Percentiles rank a stretch among this genome's conserved stretches.
Conservation (phyloP, 768 basidiomycete genomes). For the Tubosaeta sp. region DNA sequence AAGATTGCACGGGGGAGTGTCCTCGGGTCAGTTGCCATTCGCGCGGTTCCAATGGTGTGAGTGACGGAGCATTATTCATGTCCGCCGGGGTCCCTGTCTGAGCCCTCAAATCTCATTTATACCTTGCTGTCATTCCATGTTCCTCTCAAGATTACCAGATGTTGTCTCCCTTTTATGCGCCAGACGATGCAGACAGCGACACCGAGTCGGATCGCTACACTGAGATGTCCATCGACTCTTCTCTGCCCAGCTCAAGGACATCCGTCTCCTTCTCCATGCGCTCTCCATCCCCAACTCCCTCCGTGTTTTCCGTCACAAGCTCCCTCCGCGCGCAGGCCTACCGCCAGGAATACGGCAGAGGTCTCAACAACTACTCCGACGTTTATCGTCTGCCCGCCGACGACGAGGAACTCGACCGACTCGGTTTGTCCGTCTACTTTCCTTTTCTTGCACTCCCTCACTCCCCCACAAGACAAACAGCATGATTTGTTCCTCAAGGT, state of each 20-base stretch:
- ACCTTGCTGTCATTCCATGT: constrained; percentile 4
- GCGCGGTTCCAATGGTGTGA: constrained; percentile 27
- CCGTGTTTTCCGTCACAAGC: constrained; percentile 64
- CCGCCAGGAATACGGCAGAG: constrained; percentile 64
- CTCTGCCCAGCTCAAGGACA: constrained; percentile 46
- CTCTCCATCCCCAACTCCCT: constrained; percentile 62
- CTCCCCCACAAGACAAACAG: constrained; percentile 51
- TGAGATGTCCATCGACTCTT: constrained; percentile 38
- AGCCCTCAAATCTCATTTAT: constrained; percentile 21
- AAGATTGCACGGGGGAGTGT: constrained; percentile 3
- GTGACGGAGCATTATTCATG: constrained; percentile 30
- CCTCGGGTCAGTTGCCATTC: constrained; percentile 16
- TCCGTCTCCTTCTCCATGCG: constrained; percentile 59
- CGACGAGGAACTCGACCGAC: constrained; percentile 67
- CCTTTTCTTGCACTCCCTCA: constrained; percentile 10
- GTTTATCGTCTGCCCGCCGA: constrained; percentile 77
- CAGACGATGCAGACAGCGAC: constrained; percentile 46
- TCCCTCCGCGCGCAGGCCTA: constrained; percentile 57
- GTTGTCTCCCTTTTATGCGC: constrained; percentile 5
- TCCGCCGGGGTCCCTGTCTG: constrained; percentile 28
- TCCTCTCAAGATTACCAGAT: constrained; percentile 13
- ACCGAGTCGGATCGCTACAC: constrained; percentile 42
- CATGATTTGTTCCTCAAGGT: constrained; percentile 59
- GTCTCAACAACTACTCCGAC: constrained; percentile 73
- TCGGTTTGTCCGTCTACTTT: constrained; percentile 42